Evolutionary conservation across 164 flowering plant species (phyloP), one percentile per base, ranked within the genome.

Genomic region (Amborella trichopoda): DNA sequence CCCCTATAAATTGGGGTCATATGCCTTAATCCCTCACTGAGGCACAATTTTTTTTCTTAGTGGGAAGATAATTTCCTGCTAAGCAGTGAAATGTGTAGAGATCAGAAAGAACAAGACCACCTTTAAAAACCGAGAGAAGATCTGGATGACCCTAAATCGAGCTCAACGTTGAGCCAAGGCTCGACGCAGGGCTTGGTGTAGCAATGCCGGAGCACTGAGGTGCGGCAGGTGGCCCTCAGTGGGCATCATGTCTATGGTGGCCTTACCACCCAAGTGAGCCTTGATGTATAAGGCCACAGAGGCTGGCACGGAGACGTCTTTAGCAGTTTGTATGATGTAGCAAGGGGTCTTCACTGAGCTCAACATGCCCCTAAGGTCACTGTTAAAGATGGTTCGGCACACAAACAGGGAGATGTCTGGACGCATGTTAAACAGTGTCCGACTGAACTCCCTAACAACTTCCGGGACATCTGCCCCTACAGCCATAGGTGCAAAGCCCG

Each of bases 401-500:
- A 81, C 94, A 54, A 73, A 93, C 1, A 88, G 62, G 0, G 95
- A 52, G 23, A 93, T 93, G 48, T 88, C 99, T 0, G 96, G 96
- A 53, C 99, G 61, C 96, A 91, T 87, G 56, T 84, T 91, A 79
- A 91, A 91, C 4, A 91, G 62, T 4, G 99, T 91, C 59, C 95
- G 71, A 68, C 86, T 87, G 68, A 87, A 91, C 56, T 91, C 99
- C 1, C 81, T 56, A 5, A 91, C 99, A 4, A 86, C 99, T 11
- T 65, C 66, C 23, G 99, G 99, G 6, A 87, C 96, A 41, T 91
- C 99, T 3, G 94, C 99, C 4, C 99, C 99, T 4, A 93, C 96
- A 1, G 94, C 80, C 28, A 85, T 41, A 10, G 97, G 99, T 16
- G 99, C 97, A 52, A 67, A 85, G 1, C 99, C 99, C 26, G 46